Conservation (phyloP, 176 grass and related monocot species). For the Guadua angustifolia region DNA sequence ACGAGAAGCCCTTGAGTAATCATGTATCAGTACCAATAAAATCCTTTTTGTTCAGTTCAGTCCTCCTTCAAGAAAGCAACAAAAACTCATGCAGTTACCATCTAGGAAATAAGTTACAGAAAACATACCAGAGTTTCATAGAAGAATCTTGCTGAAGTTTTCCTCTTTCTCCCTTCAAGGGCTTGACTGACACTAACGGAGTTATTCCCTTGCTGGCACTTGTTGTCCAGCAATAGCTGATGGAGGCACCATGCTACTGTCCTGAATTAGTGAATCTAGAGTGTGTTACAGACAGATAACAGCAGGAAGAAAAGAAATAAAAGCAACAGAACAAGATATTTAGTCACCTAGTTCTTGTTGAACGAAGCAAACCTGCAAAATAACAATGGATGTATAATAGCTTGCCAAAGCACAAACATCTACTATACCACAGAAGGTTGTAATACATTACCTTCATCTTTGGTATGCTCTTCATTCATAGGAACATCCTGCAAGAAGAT, state of each 20-base stretch:
- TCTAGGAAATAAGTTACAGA: conserved; percentile 15
- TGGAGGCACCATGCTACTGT: conserved; percentile 57
- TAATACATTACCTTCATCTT: conserved; percentile 54
- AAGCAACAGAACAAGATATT: conserved; percentile 32
- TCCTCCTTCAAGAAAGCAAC: conserved; percentile 18
- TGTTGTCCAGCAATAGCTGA: conserved; percentile 47
- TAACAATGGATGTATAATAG: conserved; percentile 39
- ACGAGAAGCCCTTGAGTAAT: neutral
- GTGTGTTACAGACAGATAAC: conserved; percentile 1
- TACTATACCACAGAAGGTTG: neutral
- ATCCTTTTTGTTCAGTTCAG: neutral
- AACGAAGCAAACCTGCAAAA: conserved; percentile 64
- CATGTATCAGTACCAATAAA: conserved; percentile 1
- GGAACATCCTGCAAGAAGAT: conserved; percentile 53
- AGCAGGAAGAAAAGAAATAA: conserved; percentile 13
- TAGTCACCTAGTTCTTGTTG: conserved; percentile 65
- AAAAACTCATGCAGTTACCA: neutral
- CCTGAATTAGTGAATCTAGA: conserved; percentile 54
- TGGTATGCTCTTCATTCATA: conserved; percentile 40
- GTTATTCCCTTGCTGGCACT: conserved; percentile 40
- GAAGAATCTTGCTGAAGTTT: conserved; percentile 78
- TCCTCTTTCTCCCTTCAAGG: conserved; percentile 64
- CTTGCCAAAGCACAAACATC: neutral
- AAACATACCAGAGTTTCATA: conserved; percentile 84
- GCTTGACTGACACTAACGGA: conserved; percentile 55